Conservation (phyloP, 805 yeast species). For the Teunomyces stri region DNA sequence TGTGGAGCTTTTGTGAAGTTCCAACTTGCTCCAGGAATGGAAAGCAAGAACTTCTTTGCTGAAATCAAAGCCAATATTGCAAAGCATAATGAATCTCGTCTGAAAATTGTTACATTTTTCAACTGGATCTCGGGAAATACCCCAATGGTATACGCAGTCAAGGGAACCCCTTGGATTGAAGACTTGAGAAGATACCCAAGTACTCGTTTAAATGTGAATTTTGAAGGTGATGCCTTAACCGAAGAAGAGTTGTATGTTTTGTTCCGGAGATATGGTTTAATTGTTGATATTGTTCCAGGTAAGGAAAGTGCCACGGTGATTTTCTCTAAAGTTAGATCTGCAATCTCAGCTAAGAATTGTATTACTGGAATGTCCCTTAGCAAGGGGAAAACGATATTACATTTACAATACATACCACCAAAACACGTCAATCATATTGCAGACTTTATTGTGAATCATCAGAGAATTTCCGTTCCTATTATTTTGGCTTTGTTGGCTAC, state of each 20-base stretch:
- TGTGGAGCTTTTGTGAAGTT: constrained; percentile 93
- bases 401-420: constrained; percentile 68
- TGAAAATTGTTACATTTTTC: constrained; percentile 8
- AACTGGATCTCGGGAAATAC: constrained; percentile 18
- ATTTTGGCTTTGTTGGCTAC: constrained; percentile 77
- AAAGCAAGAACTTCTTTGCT: constrained; percentile 52
- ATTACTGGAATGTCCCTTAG: constrained; percentile 72
- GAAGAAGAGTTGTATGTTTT: constrained; percentile 80
- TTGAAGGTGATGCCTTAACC: constrained; percentile 72
- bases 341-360: constrained; percentile 88
- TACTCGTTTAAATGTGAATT: constrained; percentile 57
- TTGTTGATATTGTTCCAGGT: constrained; percentile 66
- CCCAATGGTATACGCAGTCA: constrained; percentile 67
- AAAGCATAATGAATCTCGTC: constrained; percentile 11
- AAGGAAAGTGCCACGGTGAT: constrained; percentile 44
- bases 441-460: constrained; percentile 67
- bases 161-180: constrained; percentile 95
- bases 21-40: constrained; percentile 50
- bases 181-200: constrained; percentile 81
- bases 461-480: constrained; percentile 79
- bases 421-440: constrained; percentile 50
- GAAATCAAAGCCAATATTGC: constrained; percentile 48
- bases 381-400: constrained; percentile 54
- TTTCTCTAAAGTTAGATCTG: constrained; percentile 59
- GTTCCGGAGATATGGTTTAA: constrained; percentile 84